Evolutionary conservation across 2,329 filamentous ascomycete species (phyloP).

Genomic region (Helicocarpus griseus): DNA sequence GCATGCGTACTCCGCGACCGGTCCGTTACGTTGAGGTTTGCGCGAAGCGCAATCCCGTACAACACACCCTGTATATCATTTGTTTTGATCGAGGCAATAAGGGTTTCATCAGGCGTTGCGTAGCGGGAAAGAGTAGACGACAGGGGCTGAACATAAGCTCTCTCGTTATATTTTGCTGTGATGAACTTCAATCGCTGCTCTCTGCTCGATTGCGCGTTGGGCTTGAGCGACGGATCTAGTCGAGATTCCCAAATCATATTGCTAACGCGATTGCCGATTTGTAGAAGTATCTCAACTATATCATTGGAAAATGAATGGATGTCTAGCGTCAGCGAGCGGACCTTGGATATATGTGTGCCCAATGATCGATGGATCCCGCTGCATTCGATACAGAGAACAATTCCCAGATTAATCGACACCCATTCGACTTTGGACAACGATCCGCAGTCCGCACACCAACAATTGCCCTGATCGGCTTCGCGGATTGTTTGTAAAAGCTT

Average conservation of each 20-base stretch:
- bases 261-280: conserved; percentile 86
- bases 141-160: conserved; percentile 64
- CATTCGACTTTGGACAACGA: conserved; percentile 91
- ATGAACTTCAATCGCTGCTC: conserved; percentile 94
- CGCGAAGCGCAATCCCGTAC: conserved; percentile 75
- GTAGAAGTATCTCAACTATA: conserved; percentile 85
- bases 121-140: conserved; percentile 67
- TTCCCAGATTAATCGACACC: conserved; percentile 96
- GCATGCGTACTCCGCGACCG: conserved; percentile 80
- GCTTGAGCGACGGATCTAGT: conserved; percentile 65
- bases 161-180: conserved; percentile 85
- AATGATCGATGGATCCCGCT: conserved; percentile 94
- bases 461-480: conserved; percentile 85
- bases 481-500: conserved; percentile 79
- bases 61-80: conserved; percentile 92
- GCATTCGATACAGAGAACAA: conserved; percentile 95
- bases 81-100: conserved; percentile 87
- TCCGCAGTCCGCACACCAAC: conserved; percentile 87
- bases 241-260: conserved; percentile 95
- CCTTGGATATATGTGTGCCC: conserved; percentile 95
- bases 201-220: conserved; percentile 64
- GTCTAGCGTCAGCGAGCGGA: conserved; percentile 88
- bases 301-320: conserved; percentile 94
- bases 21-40: conserved; percentile 79
- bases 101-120: conserved; percentile 70